Base-by-base conservation (phyloP, 2,329 filamentous ascomycete species). In the Fusarium verrucosum region DNA sequence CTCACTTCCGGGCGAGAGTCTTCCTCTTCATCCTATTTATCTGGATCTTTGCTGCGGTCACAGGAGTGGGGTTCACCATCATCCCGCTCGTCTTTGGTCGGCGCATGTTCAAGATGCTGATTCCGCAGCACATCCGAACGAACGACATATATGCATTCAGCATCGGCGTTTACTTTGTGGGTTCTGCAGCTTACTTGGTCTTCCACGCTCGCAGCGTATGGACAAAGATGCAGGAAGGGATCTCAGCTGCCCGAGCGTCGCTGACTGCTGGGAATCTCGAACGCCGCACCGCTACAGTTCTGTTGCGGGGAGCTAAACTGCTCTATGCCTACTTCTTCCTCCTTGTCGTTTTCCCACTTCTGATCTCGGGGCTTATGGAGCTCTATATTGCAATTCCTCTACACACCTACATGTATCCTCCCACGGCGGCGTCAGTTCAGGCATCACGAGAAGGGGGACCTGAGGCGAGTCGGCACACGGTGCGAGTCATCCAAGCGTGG, bases 91-190 rank as follows among this genome's bases (percentile, higher is more conserved):
- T 96, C 8, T 87, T 97, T 72, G 95, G 95, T 3, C 90, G 95
- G 25, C 84, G 83, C 55, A 83, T 98, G 61, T 91, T 97, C 73
- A 87, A 88, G 42, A 79, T 84, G 25, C 78, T 94, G 30, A 87
- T 97, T 37, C 92, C 92, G 6, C 78, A 82, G 1, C 84, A 91
- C 61, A 85, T 91, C 43, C 86, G 86, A 36, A 90, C 94, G 73
- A 99, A 98, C 76, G 95, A 99, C 75, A 91, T 99, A 23, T 98
- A 99, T 72, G 94, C 95, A 13, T 97, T 97, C 75, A 96, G 92
- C 49, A 88, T 95, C 26, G 95, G 95, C 14, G 85, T 96, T 36
- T 97, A 96, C 74, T 81, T 92, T 23, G 82, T 97, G 6, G 92
- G 91, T 11, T 87, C 86, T 5, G 72, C 86, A 2, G 79, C 85